These are phyloP conservation scores for Auxenochlorella pyrenoidosa DNA, from an alignment of 139 green algal species.

Conservation along the genomic window DNA sequence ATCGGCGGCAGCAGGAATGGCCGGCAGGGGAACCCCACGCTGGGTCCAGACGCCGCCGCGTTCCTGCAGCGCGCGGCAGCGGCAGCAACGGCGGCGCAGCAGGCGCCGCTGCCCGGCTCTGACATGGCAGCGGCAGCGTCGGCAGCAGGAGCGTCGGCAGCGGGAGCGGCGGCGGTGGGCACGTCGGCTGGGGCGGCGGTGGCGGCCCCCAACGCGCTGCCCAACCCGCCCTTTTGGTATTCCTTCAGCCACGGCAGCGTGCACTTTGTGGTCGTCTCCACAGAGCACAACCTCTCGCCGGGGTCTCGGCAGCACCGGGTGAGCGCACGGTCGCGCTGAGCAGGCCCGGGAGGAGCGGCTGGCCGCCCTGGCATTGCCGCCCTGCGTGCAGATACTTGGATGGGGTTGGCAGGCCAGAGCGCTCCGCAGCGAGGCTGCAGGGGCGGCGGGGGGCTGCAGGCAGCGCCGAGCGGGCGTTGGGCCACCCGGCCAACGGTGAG, in stretches of 20 bases:
- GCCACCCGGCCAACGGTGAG: no score
- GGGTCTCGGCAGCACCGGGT: slow-evolving; percentile 66
- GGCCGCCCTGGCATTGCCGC: no score
- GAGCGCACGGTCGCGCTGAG: background rate
- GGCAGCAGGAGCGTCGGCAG: background rate
- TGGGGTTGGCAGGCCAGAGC: no score
- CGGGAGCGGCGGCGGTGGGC: background rate
- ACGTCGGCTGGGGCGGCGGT: background rate
- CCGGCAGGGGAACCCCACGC: slow-evolving; percentile 23
- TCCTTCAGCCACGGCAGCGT: slow-evolving; percentile 52
- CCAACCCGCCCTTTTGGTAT: slow-evolving; percentile 88
- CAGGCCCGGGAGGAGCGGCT: no score
- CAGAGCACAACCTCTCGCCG: slow-evolving; percentile 77
- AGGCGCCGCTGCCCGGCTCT: no score
- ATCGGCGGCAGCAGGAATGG: background rate
- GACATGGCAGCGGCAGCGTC: background rate
- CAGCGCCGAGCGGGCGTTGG: no score
- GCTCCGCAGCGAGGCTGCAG: no score
- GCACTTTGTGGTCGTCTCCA: slow-evolving; percentile 41
- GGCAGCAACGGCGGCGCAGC: background rate
- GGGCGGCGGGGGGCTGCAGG: no score
- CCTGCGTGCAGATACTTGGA: no score
- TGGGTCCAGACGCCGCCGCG: background rate
- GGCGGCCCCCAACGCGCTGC: background rate
- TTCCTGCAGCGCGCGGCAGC: background rate